A percentile compares a stretch with the other conserved stretches of the same genome.
These are phyloP conservation scores for Penicillium expansum DNA, from an alignment of 2,329 filamentous ascomycete species.

Conservation along the genomic window DNA sequence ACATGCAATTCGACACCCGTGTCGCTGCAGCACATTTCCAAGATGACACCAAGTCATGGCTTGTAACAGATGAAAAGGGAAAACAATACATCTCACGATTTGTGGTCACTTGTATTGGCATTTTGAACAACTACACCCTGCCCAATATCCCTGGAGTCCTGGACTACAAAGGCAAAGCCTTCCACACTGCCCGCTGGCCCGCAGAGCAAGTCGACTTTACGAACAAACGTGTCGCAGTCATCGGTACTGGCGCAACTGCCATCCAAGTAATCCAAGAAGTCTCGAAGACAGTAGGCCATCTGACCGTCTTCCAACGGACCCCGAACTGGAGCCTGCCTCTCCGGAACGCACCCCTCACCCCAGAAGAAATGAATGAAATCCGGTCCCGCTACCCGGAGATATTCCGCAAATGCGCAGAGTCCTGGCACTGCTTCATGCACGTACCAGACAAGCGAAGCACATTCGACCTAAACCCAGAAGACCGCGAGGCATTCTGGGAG, in stretches of 20 bases:
- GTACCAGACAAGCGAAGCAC: background rate
- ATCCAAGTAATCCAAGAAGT: constrained; percentile 36
- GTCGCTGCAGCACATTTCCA: constrained; percentile 7
- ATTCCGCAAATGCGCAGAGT: background rate
- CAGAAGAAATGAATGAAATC: background rate
- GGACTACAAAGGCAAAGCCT: constrained; percentile 22
- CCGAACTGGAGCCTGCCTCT: constrained; percentile 29
- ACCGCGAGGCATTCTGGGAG: constrained; percentile 13
- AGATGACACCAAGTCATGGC: background rate
- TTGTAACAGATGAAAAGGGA: background rate
- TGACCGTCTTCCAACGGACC: constrained; percentile 26
- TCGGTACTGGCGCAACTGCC: constrained; percentile 45
- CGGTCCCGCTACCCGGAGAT: background rate
- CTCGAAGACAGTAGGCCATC: constrained; percentile 13
- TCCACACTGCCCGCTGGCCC: constrained; percentile 29
- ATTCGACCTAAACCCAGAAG: background rate
- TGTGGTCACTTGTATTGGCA: constrained; percentile 5
- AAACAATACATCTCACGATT: constrained; percentile 3
- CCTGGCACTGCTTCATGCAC: background rate
- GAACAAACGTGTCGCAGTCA: constrained; percentile 41
- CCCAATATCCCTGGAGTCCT: constrained; percentile 26
- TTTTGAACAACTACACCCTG: constrained; percentile 19
- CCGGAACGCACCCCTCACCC: constrained; percentile 5
- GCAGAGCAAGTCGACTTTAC: constrained; percentile 11
- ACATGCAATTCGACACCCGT: constrained; percentile 10